Conservation (phyloP, 768 basidiomycete species). For the Collybia sordida region DNA sequence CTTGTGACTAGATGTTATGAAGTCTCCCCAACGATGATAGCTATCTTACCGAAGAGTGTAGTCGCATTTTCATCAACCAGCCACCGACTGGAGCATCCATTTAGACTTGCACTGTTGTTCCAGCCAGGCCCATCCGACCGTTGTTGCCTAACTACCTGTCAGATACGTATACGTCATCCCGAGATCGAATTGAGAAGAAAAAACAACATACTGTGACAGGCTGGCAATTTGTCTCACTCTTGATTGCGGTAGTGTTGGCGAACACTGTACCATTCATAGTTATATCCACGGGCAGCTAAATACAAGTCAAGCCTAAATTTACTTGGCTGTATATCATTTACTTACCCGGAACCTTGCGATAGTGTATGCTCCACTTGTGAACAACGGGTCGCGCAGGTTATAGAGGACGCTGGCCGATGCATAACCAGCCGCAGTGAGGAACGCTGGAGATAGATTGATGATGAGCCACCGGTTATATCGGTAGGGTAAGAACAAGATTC, state of each 20-base stretch:
- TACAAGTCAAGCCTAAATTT: neutral
- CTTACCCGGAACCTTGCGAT: constrained; percentile 46
- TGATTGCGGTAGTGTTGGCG: constrained; percentile 48
- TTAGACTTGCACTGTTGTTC: constrained; percentile 39
- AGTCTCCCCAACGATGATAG: neutral
- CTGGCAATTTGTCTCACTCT: constrained; percentile 44
- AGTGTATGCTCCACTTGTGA: constrained; percentile 43
- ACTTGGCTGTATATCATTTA: neutral
- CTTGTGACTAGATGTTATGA: neutral
- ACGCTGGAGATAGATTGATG: constrained; percentile 31
- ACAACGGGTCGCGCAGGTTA: constrained; percentile 42
- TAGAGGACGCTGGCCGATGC: constrained; percentile 50
- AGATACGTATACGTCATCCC: neutral
- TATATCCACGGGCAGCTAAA: constrained; percentile 34
- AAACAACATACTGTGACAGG: constrained; percentile 30
- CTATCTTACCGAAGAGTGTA: constrained; percentile 42
- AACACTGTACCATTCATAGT: constrained; percentile 45
- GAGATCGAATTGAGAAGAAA: neutral
- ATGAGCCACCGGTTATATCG: neutral
- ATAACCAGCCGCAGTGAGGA: constrained; percentile 54
- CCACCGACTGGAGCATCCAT: constrained; percentile 41
- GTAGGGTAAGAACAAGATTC: too few species aligned
- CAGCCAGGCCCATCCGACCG: constrained; percentile 33
- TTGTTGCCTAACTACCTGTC: constrained; percentile 38
- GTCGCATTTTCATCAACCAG: constrained; percentile 35